Percentiles rank a stretch among this genome's conserved stretches.
Conservation (phyloP, 2,329 filamentous ascomycete genomes). For the Cercospora zeae-maydis region DNA sequence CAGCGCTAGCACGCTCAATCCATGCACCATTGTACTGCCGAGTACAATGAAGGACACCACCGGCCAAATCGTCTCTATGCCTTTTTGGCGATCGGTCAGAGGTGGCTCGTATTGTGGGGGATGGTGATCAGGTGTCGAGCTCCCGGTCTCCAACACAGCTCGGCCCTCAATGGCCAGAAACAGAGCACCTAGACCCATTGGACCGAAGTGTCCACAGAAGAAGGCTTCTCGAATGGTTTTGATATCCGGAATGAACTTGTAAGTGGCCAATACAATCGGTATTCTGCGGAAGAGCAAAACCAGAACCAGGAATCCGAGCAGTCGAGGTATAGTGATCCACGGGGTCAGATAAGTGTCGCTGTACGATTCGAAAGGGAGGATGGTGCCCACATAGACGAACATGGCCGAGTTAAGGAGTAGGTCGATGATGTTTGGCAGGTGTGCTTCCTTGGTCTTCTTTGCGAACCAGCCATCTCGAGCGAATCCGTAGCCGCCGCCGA, state of each 20-base stretch:
- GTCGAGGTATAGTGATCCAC: slow-evolving; percentile 38
- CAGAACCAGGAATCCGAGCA: slow-evolving; percentile 48
- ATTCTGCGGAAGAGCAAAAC: slow-evolving; percentile 53
- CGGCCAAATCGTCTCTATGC: slow-evolving; percentile 51
- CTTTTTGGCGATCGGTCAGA: slow-evolving; percentile 35
- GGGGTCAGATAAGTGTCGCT: slow-evolving; percentile 40
- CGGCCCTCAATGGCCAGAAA: slow-evolving; percentile 57
- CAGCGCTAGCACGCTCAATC: slow-evolving; percentile 51
- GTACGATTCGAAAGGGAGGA: slow-evolving; percentile 52
- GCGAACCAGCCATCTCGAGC: slow-evolving; percentile 53
- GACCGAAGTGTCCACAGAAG: slow-evolving; percentile 56
- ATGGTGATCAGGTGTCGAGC: slow-evolving; percentile 43
- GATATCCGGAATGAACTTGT: slow-evolving; percentile 49
- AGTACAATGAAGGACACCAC: slow-evolving; percentile 55
- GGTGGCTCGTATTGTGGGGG: slow-evolving; percentile 40
- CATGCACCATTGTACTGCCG: slow-evolving; percentile 54
- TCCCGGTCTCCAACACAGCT: slow-evolving; percentile 51
- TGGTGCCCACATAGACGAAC: slow-evolving; percentile 56
- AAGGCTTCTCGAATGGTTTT: slow-evolving; percentile 51
- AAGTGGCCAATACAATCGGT: slow-evolving; percentile 49
- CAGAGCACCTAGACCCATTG: slow-evolving; percentile 55
- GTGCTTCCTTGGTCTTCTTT: slow-evolving; percentile 45
- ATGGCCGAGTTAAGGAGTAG: slow-evolving; percentile 54
- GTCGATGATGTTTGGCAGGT: slow-evolving; percentile 52
- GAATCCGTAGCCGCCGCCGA: slow-evolving; percentile 55